Evolutionary conservation across 805 yeast species (phyloP), one percentile per base, ranked within the genome.

Genomic region (Lipomyces chichibuensis): DNA sequence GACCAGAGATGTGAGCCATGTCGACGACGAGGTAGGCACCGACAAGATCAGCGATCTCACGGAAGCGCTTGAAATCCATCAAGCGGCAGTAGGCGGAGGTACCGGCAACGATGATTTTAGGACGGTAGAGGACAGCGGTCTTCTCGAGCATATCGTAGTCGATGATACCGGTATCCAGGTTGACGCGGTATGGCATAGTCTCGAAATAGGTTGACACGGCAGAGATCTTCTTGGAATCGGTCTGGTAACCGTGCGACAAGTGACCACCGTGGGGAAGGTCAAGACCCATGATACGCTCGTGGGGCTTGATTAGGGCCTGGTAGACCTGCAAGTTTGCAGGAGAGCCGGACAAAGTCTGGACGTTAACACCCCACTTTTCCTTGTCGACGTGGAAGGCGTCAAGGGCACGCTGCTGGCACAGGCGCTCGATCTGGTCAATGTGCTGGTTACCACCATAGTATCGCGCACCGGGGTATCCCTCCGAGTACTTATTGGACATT

Each of bases 211-310:
- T 94, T 60, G 98, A 92, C 65, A 95, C 94, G 69, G 92, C 96
- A 71, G 97, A 91, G 78, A 95, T 95, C 84, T 93, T 93, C 80
- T 94, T 87, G 74, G 92, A 83, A 75, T 89, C 92, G 65, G 98
- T 94, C 80, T 95, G 98, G 83, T 95, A 95, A 74, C 99, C 99
- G 81, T 95, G 99, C 64, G 97, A 92, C 80, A 95, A 85, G 80
- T 95, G 99, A 75, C 99, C 99, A 76, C 99, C 99, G 77, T 95
- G 98, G 74, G 99, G 99, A 77, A 95, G 84, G 77, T 94, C 98
- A 73, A 95, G 86, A 74, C 99, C 99, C 99, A 95, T 95, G 74
- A 95, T 82, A 81, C 99, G 89, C 75, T 94, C 99, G 77, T 92
- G 97, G 69, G 95, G 96, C 77, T 90, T 91, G 89, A 95, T 87